These are phyloP conservation scores for Leccinum subspadiceum DNA, from an alignment of 1,284 basidiomycete species.

Conservation along the genomic window DNA sequence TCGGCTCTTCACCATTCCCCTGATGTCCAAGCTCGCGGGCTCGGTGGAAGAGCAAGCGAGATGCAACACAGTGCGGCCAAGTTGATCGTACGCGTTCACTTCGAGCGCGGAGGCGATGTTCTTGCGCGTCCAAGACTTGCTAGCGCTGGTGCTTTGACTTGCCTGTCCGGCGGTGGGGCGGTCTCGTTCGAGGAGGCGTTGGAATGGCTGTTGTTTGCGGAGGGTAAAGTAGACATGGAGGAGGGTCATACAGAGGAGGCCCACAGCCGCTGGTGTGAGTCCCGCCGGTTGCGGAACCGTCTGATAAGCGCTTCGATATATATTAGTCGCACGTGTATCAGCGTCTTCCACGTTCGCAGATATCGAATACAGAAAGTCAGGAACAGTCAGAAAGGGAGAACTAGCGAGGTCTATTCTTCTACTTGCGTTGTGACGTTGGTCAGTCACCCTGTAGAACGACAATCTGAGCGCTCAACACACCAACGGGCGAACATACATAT, in stretches of 20 bases:
- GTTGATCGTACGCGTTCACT: slow-evolving; percentile 71
- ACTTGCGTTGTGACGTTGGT: too few species aligned
- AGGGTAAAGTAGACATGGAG: slow-evolving; percentile 81
- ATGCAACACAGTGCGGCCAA: slow-evolving; percentile 84
- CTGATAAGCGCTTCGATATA: too few species aligned
- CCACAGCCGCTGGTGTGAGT: too few species aligned
- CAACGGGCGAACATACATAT: too few species aligned
- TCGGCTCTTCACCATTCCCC: too few species aligned
- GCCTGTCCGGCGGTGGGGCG: slow-evolving; percentile 26
- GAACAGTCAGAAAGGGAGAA: too few species aligned
- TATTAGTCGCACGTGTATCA: background rate
- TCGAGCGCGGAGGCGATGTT: slow-evolving; percentile 46
- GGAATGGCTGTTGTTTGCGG: slow-evolving; percentile 75
- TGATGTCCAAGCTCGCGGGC: slow-evolving; percentile 58
- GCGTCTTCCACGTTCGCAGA: too few species aligned
- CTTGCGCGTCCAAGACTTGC: slow-evolving; percentile 66
- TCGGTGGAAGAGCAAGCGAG: slow-evolving; percentile 67
- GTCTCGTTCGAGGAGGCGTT: slow-evolving; percentile 67
- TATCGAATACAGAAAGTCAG: too few species aligned
- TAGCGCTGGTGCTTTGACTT: slow-evolving; percentile 47
- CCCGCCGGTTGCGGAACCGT: slow-evolving; percentile 3
- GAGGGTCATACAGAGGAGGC: slow-evolving; percentile 54
- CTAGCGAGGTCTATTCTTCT: too few species aligned
- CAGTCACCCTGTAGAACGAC: too few species aligned
- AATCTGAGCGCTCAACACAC: too few species aligned